A percentile compares a stretch with the other conserved stretches of the same genome.
These are phyloP conservation scores for Rhizopogon sp. DNA, from an alignment of 768 basidiomycete genomes.

Conservation along the genomic window DNA sequence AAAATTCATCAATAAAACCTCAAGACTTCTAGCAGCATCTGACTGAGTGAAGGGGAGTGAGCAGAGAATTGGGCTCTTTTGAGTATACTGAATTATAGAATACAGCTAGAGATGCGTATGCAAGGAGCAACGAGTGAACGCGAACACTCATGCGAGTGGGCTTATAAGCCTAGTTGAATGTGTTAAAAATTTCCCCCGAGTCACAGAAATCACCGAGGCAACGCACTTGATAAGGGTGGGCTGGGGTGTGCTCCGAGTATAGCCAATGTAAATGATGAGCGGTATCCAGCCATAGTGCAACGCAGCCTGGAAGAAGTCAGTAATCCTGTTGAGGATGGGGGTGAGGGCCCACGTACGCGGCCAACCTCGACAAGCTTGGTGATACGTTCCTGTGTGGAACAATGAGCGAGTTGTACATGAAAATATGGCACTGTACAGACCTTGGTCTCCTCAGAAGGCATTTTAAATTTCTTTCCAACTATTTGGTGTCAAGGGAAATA, in stretches of 20 bases:
- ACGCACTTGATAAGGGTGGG: slow-evolving; percentile 94
- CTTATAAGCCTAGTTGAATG: slow-evolving; percentile 70
- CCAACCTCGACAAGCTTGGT: slow-evolving; percentile 75
- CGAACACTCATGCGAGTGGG: slow-evolving; percentile 68
- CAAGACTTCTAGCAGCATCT: neutral
- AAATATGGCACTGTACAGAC: slow-evolving; percentile 32
- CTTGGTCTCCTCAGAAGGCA: slow-evolving; percentile 92
- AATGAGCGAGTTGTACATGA: neutral
- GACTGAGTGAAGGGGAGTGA: neutral
- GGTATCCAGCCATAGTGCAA: slow-evolving; percentile 97
- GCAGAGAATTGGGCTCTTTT: neutral
- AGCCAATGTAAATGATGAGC: slow-evolving; percentile 92
- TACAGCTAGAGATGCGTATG: slow-evolving; percentile 17
- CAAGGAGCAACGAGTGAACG: slow-evolving; percentile 4
- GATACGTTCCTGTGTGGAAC: slow-evolving; percentile 63
- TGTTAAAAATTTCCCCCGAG: neutral
- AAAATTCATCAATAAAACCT: neutral
- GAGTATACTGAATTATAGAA: slow-evolving; percentile 18
- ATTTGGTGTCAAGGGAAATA: neutral
- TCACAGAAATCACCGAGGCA: neutral
- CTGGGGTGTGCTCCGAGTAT: slow-evolving; percentile 87
- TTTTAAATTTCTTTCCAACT: slow-evolving; percentile 24
- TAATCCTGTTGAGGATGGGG: neutral
- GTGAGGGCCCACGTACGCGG: slow-evolving; percentile 49
- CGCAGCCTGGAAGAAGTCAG: slow-evolving; percentile 54